Evolutionary conservation across 1,139 yeast species (phyloP), one percentile per base, ranked within the genome.

Genomic region (Magnusiomyces fungicola): DNA sequence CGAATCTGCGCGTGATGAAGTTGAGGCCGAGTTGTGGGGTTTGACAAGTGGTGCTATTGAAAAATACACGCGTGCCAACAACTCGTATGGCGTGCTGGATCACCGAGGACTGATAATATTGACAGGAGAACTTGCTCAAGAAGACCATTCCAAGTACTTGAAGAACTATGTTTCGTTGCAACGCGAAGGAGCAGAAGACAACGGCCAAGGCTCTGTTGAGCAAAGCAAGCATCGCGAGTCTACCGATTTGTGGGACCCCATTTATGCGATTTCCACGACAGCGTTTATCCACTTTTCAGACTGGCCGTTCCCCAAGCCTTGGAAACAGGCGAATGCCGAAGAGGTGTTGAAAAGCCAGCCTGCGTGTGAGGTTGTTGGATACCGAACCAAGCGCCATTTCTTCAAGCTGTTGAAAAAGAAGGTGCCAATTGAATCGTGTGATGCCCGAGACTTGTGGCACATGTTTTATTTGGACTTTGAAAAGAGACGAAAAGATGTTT

Each of bases 101-200:
- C 80, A 75, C 57, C 60, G 68, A 24, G 66, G 69, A 2, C 75
- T 76, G 55, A 78, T 76, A 2, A 70, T 75, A 3, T 59, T 75
- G 22, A 70, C 79, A 0, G 80, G 80, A 5, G 80, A 76, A 53
- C 73, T 76, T 51, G 64, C 70, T 40, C 43, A 44, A 16, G 23
- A 22, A 14, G 37, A 45, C 14, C 54, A 51, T 33, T 5, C 42
- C 5, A 29, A 41, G 36, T 41, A 19, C 18, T 19, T 41, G 18
- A 30, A 19, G 18, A 21, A 30, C 34, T 30, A 41, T 19, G 25
- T 41, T 27, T 24, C 25, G 12, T 16, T 38, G 7, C 44, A 30
- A 27, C 14, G 32, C n/a, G 43, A 39, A 18, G 32, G 10, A n/a
- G 7, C 21, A 37, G n/a, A n/a, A 6, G n/a, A 18, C 14, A 7